A percentile compares a stretch with the other conserved stretches of the same genome.
These are phyloP conservation scores for Pedinophyceae sp. DNA, from an alignment of 139 green algal genomes.

Conservation along the genomic window DNA sequence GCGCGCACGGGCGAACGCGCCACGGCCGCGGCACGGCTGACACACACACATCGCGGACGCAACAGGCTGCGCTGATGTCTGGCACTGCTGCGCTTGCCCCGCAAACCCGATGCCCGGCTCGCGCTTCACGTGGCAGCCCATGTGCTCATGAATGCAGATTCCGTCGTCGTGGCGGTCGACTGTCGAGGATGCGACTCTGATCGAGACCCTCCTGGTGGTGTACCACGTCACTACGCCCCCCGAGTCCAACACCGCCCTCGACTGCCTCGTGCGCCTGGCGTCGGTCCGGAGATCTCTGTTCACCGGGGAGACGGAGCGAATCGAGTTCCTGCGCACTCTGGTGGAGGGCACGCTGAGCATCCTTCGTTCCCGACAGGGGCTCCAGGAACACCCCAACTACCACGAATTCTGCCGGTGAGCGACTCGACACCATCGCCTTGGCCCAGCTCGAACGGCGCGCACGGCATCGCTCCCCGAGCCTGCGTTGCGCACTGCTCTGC, in stretches of 20 bases:
- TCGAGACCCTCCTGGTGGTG: conserved; percentile 82
- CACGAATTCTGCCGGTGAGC: conserved; percentile 94
- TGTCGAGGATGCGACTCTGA: conserved; percentile 69
- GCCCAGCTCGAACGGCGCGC: too few species aligned
- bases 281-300: conserved; percentile 82
- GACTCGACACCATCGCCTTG: too few species aligned
- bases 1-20: too few species aligned
- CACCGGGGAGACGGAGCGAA: conserved; percentile 61
- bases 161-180: conserved; percentile 56
- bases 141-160: conserved; percentile 33
- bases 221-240: conserved; percentile 63
- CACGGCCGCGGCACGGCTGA: too few species aligned
- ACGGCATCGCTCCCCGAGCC: too few species aligned
- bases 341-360: conserved; percentile 51
- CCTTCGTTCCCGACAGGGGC: conserved; percentile 33
- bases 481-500: too few species aligned
- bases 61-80: too few species aligned
- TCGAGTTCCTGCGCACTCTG: conserved; percentile 61
- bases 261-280: conserved; percentile 78
- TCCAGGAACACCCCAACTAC: conserved; percentile 85
- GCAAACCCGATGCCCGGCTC: too few species aligned
- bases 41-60: too few species aligned
- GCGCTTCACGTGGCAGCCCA: too few species aligned
- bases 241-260: conserved; percentile 51
- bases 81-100: too few species aligned